Evolutionary conservation across 202 grass and related monocot genomes (phyloP).

Genomic region (Schoenoplectus tabernaemontani): DNA sequence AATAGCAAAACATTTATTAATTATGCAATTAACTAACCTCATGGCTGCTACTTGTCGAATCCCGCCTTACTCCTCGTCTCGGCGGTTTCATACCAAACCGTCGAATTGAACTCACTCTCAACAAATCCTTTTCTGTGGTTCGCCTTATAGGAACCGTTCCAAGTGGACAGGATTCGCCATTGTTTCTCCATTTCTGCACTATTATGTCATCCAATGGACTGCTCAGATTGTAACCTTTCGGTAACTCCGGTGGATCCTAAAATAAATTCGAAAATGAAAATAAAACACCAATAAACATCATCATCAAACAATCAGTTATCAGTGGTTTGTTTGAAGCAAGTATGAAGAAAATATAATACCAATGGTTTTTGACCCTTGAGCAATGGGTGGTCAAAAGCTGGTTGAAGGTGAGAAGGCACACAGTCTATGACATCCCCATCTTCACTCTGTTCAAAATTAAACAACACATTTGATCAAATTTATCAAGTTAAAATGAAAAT

Average conservation of each 20-base stretch:
- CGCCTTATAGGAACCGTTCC: constrained; percentile 66
- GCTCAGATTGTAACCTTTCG: constrained; percentile 39
- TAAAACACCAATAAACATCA: neutral
- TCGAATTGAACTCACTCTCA: constrained; percentile 56
- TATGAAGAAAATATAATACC: constrained; percentile 42
- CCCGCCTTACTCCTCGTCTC: constrained; percentile 36
- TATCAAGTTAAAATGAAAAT: neutral
- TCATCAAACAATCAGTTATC: neutral
- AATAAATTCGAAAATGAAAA: neutral
- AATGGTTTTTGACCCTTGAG: constrained; percentile 50
- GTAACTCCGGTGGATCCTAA: constrained; percentile 65
- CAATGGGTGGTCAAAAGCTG: constrained; percentile 65
- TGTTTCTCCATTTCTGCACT: constrained; percentile 46
- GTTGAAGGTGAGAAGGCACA: constrained; percentile 71
- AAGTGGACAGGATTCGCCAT: constrained; percentile 56
- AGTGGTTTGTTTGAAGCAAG: neutral
- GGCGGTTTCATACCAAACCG: constrained; percentile 56
- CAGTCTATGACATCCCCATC: constrained; percentile 91
- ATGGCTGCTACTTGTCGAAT: constrained; percentile 59
- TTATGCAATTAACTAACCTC: constrained; percentile 49
- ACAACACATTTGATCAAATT: neutral
- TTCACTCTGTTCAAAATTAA: constrained; percentile 39
- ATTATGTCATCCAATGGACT: constrained; percentile 2
- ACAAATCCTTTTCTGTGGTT: constrained; percentile 52
- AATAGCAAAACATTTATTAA: neutral